These are phyloP conservation scores for Pythium aquatile DNA, from an alignment of 352 stramenopile species.

Conservation along the genomic window DNA sequence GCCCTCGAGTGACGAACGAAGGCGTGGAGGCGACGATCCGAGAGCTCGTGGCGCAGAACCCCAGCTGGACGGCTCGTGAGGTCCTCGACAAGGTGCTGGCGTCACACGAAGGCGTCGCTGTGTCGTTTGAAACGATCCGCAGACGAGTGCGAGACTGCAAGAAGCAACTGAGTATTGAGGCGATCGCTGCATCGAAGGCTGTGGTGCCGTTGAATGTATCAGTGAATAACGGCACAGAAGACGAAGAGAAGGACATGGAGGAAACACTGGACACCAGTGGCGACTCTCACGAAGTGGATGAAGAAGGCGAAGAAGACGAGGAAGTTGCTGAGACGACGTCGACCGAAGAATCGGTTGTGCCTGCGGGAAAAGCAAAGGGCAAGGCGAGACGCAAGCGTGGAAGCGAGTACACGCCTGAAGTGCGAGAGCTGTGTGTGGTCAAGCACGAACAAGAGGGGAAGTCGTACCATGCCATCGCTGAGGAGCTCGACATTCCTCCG, in stretches of 20 bases:
- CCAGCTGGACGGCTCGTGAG: conserved; percentile 26
- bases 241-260: background rate
- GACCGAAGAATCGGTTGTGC: background rate
- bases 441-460: conserved; percentile 55
- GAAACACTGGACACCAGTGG: conserved; percentile 1
- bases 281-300: conserved; percentile 3
- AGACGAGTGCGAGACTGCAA: conserved; percentile 35
- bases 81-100: conserved; percentile 28
- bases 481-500: conserved; percentile 52
- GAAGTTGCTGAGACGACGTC: background rate
- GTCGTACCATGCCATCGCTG: conserved; percentile 54
- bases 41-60: conserved; percentile 24
- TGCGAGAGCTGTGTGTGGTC: conserved; percentile 46
- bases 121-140: conserved; percentile 46
- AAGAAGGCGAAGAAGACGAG: background rate
- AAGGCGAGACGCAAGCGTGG: conserved; percentile 35
- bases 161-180: conserved; percentile 16
- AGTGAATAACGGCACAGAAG: background rate
- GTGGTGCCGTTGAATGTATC: background rate
- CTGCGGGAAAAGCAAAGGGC: background rate
- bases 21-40: conserved; percentile 34
- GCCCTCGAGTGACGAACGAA: conserved; percentile 31
- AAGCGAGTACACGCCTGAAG: conserved; percentile 57
- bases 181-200: background rate
- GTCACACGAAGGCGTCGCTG: conserved; percentile 20